Conservation (phyloP, 73 alveolate genomes). For the Breviolum minutum region DNA sequence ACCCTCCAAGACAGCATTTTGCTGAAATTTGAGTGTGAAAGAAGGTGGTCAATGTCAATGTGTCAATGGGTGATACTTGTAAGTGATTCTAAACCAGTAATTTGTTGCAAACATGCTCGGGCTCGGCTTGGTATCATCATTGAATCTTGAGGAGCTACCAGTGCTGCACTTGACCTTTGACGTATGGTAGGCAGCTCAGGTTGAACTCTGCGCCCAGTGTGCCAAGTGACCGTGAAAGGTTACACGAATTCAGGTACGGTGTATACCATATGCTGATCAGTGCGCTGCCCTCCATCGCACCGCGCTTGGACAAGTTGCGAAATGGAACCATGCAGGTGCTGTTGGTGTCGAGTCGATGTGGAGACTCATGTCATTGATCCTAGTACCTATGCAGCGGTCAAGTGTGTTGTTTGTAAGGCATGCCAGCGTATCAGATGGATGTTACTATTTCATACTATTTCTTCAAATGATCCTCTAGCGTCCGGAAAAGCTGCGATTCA, state of each 20-base stretch:
- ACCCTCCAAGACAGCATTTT: background rate
- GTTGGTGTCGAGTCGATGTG: background rate
- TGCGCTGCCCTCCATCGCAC: conserved; percentile 91
- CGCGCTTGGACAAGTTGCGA: conserved; percentile 91
- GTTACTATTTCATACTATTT: too few species aligned
- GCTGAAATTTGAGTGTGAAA: background rate
- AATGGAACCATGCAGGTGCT: conserved; percentile 87
- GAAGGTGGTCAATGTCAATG: too few species aligned
- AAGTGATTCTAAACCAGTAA: too few species aligned
- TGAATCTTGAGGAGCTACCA: conserved; percentile 52
- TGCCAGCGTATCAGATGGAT: too few species aligned
- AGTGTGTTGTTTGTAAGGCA: too few species aligned
- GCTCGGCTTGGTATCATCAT: too few species aligned
- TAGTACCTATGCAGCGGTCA: too few species aligned
- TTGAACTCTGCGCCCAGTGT: background rate
- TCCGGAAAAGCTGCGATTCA: too few species aligned
- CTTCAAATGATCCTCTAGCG: too few species aligned
- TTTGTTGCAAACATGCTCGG: too few species aligned
- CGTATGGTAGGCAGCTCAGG: conserved; percentile 40
- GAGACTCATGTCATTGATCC: too few species aligned
- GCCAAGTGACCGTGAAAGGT: background rate
- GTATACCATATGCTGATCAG: conserved; percentile 91
- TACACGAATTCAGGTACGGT: conserved; percentile 52
- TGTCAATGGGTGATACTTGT: too few species aligned
- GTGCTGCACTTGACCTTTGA: conserved; percentile 85